A percentile compares a stretch with the other conserved stretches of the same genome.
phyloP scores from a whole-genome alignment of 164 flowering plant genomes.

The Protea cynaroides region DNA sequence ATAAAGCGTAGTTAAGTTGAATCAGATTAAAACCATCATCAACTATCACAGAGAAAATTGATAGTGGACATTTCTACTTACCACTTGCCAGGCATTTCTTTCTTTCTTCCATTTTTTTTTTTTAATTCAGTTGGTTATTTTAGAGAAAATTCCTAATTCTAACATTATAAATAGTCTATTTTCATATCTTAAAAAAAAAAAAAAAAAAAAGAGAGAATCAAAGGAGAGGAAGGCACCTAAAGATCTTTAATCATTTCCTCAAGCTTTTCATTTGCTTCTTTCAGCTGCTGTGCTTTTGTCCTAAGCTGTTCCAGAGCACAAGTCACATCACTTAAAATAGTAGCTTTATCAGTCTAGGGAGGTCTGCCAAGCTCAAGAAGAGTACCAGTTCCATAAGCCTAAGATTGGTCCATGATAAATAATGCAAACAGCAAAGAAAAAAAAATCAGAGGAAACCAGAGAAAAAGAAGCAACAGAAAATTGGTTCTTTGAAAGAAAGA shows the following conservation, averaged over 20 bases:
- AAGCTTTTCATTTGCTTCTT: constrained; percentile 43
- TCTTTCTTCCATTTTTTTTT: too few relatives aligned
- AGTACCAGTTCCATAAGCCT: constrained; percentile 69
- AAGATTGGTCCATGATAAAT: neutral
- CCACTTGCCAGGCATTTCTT: too few relatives aligned
- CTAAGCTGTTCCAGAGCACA: constrained; percentile 52
- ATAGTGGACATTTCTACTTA: too few relatives aligned
- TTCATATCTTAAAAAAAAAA: neutral
- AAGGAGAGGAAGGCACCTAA: constrained; percentile 31
- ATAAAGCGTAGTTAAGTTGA: too few relatives aligned
- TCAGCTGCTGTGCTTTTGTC: constrained; percentile 52
- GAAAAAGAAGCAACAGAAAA: neutral
- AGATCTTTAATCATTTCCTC: constrained; percentile 64
- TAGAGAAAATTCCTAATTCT: too few relatives aligned
- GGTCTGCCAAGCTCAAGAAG: constrained; percentile 67
- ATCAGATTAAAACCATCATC: too few relatives aligned
- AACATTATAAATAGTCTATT: neutral
- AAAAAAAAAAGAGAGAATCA: neutral
- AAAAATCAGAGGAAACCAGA: neutral
- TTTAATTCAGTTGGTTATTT: too few relatives aligned
- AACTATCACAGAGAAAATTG: too few relatives aligned
- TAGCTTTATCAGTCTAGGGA: constrained; percentile 58
- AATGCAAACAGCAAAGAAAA: neutral
- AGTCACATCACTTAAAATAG: constrained; percentile 51
- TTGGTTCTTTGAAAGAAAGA: too few relatives aligned